Conservation (phyloP, 2,329 filamentous ascomycete genomes). For the Diaporthe humulicola region DNA sequence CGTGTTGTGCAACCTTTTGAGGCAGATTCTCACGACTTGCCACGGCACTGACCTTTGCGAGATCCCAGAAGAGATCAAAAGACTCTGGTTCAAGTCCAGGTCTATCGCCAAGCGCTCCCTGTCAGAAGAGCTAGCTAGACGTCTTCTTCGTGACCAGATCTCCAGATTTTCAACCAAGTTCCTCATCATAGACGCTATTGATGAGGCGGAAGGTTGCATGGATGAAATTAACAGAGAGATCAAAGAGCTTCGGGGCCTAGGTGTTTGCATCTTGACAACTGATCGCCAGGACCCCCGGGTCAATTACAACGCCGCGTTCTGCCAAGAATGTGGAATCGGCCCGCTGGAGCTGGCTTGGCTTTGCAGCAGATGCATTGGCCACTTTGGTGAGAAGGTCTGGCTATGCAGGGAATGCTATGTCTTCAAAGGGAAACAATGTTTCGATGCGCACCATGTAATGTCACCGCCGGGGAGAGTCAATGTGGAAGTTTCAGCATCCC, state of each 20-base stretch:
- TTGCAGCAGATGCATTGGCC: not conserved
- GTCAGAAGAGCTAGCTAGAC: not conserved
- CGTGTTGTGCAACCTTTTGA: not conserved
- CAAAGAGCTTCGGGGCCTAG: not conserved
- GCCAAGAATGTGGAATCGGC: not conserved
- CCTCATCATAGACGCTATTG: not conserved
- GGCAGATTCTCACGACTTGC: not conserved
- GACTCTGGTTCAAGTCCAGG: not conserved
- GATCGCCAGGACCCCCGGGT: not conserved
- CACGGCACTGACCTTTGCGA: not conserved
- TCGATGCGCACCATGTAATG: not conserved
- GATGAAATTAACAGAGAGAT: not conserved
- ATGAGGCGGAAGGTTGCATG: not conserved
- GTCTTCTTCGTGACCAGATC: not conserved
- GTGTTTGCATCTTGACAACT: not conserved
- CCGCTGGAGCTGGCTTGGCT: not conserved
- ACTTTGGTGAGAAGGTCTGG: not conserved
- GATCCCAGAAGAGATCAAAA: not conserved
- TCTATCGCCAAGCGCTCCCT: not conserved
- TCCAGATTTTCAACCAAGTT: not conserved
- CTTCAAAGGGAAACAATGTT: not conserved
- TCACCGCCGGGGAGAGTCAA: not conserved
- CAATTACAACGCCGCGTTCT: not conserved
- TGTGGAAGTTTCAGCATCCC: not conserved
- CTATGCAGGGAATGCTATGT: not conserved